A percentile compares a stretch with the other conserved stretches of the same genome.
Evolutionary conservation across 1,139 yeast species (phyloP).

Genomic region (Nakaseomyces delphensis): DNA sequence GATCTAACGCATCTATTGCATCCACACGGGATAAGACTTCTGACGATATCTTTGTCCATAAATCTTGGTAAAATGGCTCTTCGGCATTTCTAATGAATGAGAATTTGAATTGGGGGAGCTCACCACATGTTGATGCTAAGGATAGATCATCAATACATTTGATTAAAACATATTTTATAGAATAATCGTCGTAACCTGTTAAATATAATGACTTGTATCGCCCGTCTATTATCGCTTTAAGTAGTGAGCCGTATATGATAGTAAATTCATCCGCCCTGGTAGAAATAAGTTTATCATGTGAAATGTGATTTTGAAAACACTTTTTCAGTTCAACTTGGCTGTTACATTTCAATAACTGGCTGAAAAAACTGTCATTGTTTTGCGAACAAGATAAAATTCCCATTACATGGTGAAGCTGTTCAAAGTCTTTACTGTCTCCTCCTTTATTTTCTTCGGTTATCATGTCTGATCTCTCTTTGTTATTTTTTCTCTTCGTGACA

Average conservation of each 20-base stretch:
- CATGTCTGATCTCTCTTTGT: neutral
- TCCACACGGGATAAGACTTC: neutral
- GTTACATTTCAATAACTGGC: neutral
- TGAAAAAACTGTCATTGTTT: constrained; percentile 1
- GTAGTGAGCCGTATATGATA: neutral
- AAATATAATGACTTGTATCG: constrained; percentile 1
- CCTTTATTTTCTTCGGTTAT: neutral
- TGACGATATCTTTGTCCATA: neutral
- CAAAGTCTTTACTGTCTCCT: neutral
- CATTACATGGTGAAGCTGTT: neutral
- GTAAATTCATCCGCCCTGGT: neutral
- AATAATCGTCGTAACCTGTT: neutral
- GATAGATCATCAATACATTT: neutral
- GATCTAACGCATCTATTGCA: neutral
- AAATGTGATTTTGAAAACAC: neutral
- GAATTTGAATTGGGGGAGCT: constrained; percentile 1
- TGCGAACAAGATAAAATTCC: neutral
- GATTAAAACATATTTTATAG: neutral
- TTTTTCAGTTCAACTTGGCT: neutral
- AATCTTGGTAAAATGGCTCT: neutral
- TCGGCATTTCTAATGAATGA: neutral
- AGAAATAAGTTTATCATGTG: neutral
- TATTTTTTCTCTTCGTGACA: neutral
- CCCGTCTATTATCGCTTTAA: neutral
- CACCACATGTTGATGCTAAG: neutral